Base-by-base conservation (phyloP, 352 stramenopile species). In the Globisporangium okanoganense region DNA sequence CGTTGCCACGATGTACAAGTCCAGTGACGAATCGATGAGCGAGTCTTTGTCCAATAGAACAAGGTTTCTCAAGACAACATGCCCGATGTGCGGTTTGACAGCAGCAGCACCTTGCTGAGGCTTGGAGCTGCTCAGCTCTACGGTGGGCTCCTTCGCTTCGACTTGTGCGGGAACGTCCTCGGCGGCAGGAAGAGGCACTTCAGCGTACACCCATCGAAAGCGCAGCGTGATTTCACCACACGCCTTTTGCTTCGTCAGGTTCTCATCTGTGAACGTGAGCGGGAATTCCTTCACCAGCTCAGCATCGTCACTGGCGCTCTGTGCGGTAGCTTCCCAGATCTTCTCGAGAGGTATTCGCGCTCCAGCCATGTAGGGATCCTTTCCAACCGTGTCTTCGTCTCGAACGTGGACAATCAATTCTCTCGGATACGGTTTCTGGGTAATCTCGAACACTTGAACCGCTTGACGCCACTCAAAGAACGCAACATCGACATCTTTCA, bases 401-500 rank as follows among this genome's bases (percentile, higher is more conserved):
- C 70, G 67, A n/a, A 86, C 50, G 43, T 72, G 58, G 8, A 86
- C 47, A 5, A 70, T 4, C 7, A 86, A 51, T 10, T 58, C 65
- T 0, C 43, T 35, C 5, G 72, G 70, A 16, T 77, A 75, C 14
- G 69, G 67, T 27, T 76, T 81, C 27, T 67, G 33, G 5, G 44
- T 56, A 38, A 79, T 65, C 5, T 76, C 65, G 51, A 79, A 82
- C 5, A 78, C 61, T 58, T 85, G 76, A 7, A 65, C 54, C 3
- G 76, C 62, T 31, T 81, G 71, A 20, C 69, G 64, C 76, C 76
- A 86, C 58, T 82, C 72, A 13, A 82, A 74, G 50, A 80, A 79
- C 5, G 73, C 55, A 3, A 77, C 55, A 41, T 83, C 71, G 24
- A 73, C 74, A 47, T 83, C 70, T 52, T 76, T 81, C 9, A 70